Evolutionary conservation across 441 rosid genomes (phyloP), one percentile per base, ranked within the genome.

Genomic region (Populus hybrid): DNA sequence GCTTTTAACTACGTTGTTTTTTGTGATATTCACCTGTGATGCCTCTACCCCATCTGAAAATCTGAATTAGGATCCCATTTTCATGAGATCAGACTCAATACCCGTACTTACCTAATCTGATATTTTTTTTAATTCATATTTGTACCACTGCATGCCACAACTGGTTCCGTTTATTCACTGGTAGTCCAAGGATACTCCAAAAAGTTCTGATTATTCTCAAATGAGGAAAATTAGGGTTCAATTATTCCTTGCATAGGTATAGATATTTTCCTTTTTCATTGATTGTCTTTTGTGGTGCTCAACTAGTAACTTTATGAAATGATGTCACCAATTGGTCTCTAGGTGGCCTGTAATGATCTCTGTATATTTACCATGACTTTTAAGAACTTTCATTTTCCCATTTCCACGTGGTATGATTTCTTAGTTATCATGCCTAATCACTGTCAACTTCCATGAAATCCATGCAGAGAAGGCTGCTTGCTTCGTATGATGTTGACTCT

Each of bases 401-500:
- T 29, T 29, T 29, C 31, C 31, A 29, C 31, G 31, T 50, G 61
- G 61, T 16, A 18, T 53, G 61, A 16, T 18, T 18, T 6, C 3
- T 53, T 1, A 53, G 61, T 67, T 10, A 16, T 26, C 9, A 26
- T 16, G 11, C 40, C 53, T 38, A 4, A 64, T 76, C 56, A 68
- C 68, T 74, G 21, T 71, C 33, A 20, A 1, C 11, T 24, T 10
- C 21, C 21, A 70, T 26, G 45, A 71, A 26, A 56, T 73, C 66
- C 56, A 73, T 82, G 64, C 93, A 90, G 95, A 89, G 89, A 82
- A 82, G 53, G 81, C 59, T 90, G 80, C 90, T 89, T 28, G 82
- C 89, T 0, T 79, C 88, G 0, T 80, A 83, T 72, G 84, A 87
- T 68, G 69, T 65, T 0, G 84, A 83, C 7, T 26, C 76, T 2